Percentiles rank a stretch among this genome's conserved stretches.
Evolutionary conservation across 2,329 filamentous ascomycete genomes (phyloP).

Genomic region (Hypoxylon sp.): DNA sequence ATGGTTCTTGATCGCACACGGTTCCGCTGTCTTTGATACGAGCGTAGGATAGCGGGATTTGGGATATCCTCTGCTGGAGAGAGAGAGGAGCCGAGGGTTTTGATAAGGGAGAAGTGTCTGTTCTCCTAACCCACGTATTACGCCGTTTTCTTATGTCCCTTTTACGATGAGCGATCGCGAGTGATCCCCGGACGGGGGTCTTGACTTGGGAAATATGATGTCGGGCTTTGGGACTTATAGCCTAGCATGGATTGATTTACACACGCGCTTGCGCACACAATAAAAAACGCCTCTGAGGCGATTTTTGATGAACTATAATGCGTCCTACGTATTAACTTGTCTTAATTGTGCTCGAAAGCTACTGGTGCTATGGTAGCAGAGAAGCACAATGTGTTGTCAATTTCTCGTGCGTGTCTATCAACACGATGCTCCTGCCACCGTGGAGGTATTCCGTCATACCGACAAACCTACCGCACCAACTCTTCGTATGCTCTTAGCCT

Average conservation of each 20-base stretch:
- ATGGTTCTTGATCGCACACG: not conserved
- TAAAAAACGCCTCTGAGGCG: slow-evolving; percentile 14
- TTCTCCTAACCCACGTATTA: not conserved
- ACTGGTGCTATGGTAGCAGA: not conserved
- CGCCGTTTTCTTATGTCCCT: slow-evolving; percentile 4
- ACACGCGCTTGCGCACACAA: slow-evolving; percentile 21
- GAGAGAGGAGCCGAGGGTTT: not conserved
- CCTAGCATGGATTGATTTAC: slow-evolving; percentile 23
- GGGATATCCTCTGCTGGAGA: not conserved
- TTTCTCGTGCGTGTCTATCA: not conserved
- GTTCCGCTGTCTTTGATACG: not conserved
- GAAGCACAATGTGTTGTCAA: not conserved
- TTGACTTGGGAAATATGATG: slow-evolving; percentile 9
- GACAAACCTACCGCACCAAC: not conserved
- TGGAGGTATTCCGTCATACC: not conserved
- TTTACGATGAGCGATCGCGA: slow-evolving; percentile 16
- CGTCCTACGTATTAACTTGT: not conserved
- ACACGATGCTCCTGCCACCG: not conserved
- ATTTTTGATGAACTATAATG: slow-evolving; percentile 8
- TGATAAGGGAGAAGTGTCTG: not conserved
- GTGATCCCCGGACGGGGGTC: not conserved
- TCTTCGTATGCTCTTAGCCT: not conserved
- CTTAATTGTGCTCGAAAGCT: not conserved
- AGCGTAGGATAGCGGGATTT: slow-evolving; percentile 8
- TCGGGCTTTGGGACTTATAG: slow-evolving; percentile 9